phyloP scores from a whole-genome alignment of 148 eudicot genomes.

The Cornus kousa region DNA sequence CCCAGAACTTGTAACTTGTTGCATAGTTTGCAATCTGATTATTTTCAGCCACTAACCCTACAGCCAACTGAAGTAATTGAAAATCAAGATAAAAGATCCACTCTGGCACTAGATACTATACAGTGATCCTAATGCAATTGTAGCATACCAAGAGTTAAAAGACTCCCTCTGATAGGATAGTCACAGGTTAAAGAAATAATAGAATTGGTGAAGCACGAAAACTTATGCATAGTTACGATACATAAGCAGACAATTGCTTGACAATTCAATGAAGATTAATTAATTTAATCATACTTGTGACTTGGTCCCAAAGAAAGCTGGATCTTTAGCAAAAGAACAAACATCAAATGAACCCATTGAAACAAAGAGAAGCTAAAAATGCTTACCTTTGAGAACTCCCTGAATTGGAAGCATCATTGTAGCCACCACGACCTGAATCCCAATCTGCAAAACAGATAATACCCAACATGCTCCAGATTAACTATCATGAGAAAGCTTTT shows the following conservation, averaged over 20 bases:
- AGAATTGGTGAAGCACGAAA: background rate
- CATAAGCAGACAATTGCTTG: background rate
- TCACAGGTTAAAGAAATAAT: background rate
- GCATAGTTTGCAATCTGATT: background rate
- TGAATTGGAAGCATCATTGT: conserved; percentile 47
- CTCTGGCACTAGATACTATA: too few species aligned
- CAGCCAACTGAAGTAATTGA: background rate
- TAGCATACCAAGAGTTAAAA: background rate
- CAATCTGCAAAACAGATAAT: conserved; percentile 49
- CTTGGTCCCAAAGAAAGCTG: too few species aligned
- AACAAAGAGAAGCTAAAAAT: conserved; percentile 7
- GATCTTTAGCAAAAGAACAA: background rate
- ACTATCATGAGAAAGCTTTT: too few species aligned
- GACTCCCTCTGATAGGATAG: background rate
- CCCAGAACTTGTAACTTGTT: too few species aligned
- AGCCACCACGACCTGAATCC: conserved; percentile 84
- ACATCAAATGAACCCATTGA: conserved; percentile 8
- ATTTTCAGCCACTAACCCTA: background rate
- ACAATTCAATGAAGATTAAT: background rate
- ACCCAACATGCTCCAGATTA: background rate
- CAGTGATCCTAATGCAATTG: background rate
- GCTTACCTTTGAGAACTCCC: conserved; percentile 68
- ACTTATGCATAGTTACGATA: background rate
- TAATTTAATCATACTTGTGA: too few species aligned
- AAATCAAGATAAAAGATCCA: background rate